phyloP scores from a whole-genome alignment of 2,329 filamentous ascomycete species.

The Fusarium xyrophilum region DNA sequence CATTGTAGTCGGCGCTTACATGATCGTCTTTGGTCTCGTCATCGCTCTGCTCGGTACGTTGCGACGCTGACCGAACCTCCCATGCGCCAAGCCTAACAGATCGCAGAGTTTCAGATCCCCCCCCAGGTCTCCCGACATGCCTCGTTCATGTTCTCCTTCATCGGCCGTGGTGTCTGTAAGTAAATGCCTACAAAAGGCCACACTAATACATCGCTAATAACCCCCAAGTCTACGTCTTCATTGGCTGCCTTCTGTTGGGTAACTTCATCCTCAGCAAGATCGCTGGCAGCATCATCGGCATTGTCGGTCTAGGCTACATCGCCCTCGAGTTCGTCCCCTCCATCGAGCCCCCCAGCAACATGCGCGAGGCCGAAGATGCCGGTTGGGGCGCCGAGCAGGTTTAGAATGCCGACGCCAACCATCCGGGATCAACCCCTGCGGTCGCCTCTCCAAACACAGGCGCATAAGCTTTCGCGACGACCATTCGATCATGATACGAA shows the following conservation, averaged over 20 bases:
- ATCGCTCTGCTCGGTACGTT: conserved; percentile 68
- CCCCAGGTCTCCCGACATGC: conserved; percentile 92
- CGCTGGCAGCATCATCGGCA: conserved; percentile 77
- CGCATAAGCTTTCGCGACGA: conserved; percentile 11
- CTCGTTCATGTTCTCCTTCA: conserved; percentile 96
- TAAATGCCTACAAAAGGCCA: conserved; percentile 34
- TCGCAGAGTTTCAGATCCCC: conserved; percentile 87
- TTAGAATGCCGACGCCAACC: conserved; percentile 49
- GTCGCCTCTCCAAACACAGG: conserved; percentile 9
- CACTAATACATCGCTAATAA: neutral
- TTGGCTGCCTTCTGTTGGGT: conserved; percentile 84
- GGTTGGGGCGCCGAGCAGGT: conserved; percentile 82
- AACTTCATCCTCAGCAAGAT: conserved; percentile 71
- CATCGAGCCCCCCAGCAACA: conserved; percentile 81
- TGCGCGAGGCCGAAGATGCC: conserved; percentile 74
- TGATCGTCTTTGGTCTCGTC: conserved; percentile 87
- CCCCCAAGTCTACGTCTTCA: conserved; percentile 87
- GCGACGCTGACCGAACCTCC: conserved; percentile 10
- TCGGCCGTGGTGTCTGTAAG: conserved; percentile 94
- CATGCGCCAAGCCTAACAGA: conserved; percentile 33
- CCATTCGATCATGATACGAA: conserved; percentile 4
- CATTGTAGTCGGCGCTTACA: conserved; percentile 83
- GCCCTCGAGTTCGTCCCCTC: conserved; percentile 78
- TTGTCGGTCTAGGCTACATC: conserved; percentile 80
- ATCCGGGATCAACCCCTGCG: neutral